Base-by-base conservation (phyloP, 805 yeast genomes). In the Lipomyces sp. region DNA sequence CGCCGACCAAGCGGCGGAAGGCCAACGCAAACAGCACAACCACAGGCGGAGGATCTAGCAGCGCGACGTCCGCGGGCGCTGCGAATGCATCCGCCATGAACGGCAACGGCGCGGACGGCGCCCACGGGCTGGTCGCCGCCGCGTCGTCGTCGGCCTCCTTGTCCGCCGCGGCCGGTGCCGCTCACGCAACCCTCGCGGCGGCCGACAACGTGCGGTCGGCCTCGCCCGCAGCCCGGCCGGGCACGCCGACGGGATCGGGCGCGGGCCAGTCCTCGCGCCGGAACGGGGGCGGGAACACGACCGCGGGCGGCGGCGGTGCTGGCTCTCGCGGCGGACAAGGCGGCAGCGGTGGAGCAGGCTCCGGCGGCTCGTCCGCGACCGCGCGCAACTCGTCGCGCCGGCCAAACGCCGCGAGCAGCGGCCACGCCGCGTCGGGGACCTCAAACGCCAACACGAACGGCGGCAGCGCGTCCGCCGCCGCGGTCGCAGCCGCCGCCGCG, bases 11-110 rank as follows among this genome's bases (percentile, higher is more conserved):
- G 35, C 40, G 51, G 18, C 39, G 59, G 28, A 49, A 43, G 36
- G 42, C 42, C 57, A 40, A 26, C 29, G 29, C 10, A 7, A 26
- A 10, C 29, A 26, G 29, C 29, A 26, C 29, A 7, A 10, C 29
- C 29, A 26, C 29, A 6, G 29, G 29, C 29, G 29, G 29, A 7
- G 29, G 6, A 6, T 7, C 6, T 26, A 10, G 29, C 10, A 26
- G 29, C 29, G 29, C n/a, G n/a, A n/a, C n/a, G n/a, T n/a, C n/a
- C n/a, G n/a, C n/a, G n/a, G n/a, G n/a, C n/a, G n/a, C n/a, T n/a
- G n/a, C n/a, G n/a, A n/a, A n/a, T n/a, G n/a, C n/a, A n/a, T n/a
- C 55, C 49, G 45, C 43, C 50, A 29, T 52, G 49, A 32, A 56
- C 50, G 41, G 39, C 53, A 35, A 33, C 45, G 36, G 48, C 18